Percentiles rank a stretch among this genome's conserved stretches.
These are phyloP conservation scores for Talaromyces sp. DNA, from an alignment of 2,329 filamentous ascomycete genomes.

Conservation along the genomic window DNA sequence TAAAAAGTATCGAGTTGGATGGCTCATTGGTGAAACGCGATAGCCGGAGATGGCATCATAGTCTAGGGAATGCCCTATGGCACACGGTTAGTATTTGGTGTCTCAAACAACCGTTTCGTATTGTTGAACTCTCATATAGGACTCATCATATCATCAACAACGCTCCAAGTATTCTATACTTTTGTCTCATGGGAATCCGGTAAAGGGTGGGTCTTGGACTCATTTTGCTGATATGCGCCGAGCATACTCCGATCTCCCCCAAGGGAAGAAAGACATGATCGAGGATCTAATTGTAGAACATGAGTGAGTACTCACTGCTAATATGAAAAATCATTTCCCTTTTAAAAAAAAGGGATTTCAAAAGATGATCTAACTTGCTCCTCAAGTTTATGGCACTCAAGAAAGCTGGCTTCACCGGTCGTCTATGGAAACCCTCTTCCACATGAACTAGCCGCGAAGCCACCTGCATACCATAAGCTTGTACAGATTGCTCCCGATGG, in stretches of 20 bases:
- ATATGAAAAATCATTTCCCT: too few species aligned
- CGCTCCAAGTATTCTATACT: constrained; percentile 22
- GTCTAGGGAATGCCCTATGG: constrained; percentile 22
- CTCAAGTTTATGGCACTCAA: constrained; percentile 18
- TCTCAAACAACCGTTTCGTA: neutral
- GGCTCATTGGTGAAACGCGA: constrained; percentile 15
- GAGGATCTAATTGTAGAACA: constrained; percentile 15
- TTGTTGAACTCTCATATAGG: constrained; percentile 6
- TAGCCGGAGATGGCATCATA: constrained; percentile 19
- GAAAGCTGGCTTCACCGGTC: constrained; percentile 15
- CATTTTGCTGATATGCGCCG: constrained; percentile 18
- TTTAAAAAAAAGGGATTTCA: too few species aligned
- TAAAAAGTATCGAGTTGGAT: constrained; percentile 14
- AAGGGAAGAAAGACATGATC: constrained; percentile 12
- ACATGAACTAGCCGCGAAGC: constrained; percentile 19
- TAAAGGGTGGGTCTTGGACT: constrained; percentile 16
- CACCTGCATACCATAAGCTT: constrained; percentile 19
- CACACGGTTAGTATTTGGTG: constrained; percentile 14
- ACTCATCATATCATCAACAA: constrained; percentile 23
- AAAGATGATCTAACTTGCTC: neutral
- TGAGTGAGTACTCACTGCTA: constrained; percentile 8
- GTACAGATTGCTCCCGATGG: constrained; percentile 20
- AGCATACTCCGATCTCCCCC: constrained; percentile 16
- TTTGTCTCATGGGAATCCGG: constrained; percentile 16
- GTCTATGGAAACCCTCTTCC: constrained; percentile 15